Evolutionary conservation across 768 basidiomycete species (phyloP).

Genomic region (Piloderma croceum): DNA sequence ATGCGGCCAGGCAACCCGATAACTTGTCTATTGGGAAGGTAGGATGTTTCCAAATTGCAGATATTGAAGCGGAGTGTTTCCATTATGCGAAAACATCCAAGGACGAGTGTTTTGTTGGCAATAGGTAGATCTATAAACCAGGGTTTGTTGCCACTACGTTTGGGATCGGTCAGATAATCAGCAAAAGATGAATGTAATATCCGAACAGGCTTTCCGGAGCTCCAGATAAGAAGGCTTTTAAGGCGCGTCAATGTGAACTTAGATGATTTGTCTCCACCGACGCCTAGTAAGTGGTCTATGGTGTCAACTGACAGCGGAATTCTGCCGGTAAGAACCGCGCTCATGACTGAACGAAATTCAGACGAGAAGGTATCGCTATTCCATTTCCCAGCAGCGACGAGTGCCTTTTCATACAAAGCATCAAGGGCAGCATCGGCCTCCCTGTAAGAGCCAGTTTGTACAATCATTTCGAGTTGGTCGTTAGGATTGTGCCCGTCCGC

Average conservation of each 20-base stretch:
- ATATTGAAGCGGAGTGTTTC: constrained; percentile 37
- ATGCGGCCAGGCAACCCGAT: constrained; percentile 16
- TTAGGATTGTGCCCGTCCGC: constrained; percentile 3
- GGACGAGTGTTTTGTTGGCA: too few relatives aligned
- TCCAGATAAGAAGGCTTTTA: constrained; percentile 17
- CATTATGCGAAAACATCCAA: too few relatives aligned
- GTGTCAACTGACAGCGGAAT: constrained; percentile 20
- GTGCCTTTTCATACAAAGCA: constrained; percentile 25
- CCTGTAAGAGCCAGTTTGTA: constrained; percentile 2
- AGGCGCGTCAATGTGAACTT: too few relatives aligned
- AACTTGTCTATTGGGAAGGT: constrained; percentile 24
- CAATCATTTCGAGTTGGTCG: neutral
- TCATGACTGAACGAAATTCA: constrained; percentile 29
- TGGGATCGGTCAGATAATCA: constrained; percentile 26
- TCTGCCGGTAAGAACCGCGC: constrained; percentile 23
- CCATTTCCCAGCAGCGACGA: constrained; percentile 26
- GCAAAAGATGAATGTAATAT: constrained; percentile 28
- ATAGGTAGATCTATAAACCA: constrained; percentile 6
- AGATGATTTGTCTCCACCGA: constrained; percentile 25
- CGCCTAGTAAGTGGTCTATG: constrained; percentile 21
- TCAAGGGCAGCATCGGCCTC: constrained; percentile 26
- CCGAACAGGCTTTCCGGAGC: constrained; percentile 10
- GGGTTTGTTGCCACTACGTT: constrained; percentile 19
- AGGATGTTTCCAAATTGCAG: constrained; percentile 26
- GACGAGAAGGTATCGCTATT: constrained; percentile 20